Evolutionary conservation across 106 monocot genomes (phyloP), one percentile per base, ranked within the genome.

Genomic region (Chionographis japonica): DNA sequence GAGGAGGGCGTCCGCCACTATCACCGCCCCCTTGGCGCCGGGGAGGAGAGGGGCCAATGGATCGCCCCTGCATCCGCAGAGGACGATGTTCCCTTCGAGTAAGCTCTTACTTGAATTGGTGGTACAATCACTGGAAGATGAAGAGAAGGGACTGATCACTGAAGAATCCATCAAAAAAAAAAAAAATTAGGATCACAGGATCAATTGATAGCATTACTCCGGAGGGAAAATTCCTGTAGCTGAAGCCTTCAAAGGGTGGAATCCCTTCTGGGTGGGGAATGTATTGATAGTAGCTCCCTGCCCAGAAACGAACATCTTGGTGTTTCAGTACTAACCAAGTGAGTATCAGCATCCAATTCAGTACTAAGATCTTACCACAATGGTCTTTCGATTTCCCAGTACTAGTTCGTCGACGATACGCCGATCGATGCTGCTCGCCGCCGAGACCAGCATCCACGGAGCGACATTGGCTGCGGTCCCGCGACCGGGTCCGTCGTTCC

Each of bases 41-140:
- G 62, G 68, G 5, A 9, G 56, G 7, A 54, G 60, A 56, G 60
- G 79, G 2, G 58, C 79, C 0, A 17, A 53, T n/a, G 16, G 74
- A 38, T 10, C 12, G 13, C 19, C 62, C 13, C 41, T 3, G 0
- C 3, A 0, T 8, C 69, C 74, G 12, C 79, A 79, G 17, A 79
- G 38, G 20, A 79, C 67, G 37, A 79, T 54, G 19, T 56, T 79
- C 17, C 73, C 79, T 12, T 79, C 69, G 49, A 68, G 62, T 41
- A 57, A 15, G 27, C 27, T 27, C 27, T 27, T 27, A 27, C 27
- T 27, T 27, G 27, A 27, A 27, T 27, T 27, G 27, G 27, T 27
- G 27, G 27, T 27, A 27, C 27, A 27, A 27, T 27, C 27, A 27
- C 27, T 27, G 27, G 27, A 27, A 27, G 27, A 27, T 27, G 27